Conservation (phyloP, 2,329 filamentous ascomycete genomes). For the Stylonectria norvegica region DNA sequence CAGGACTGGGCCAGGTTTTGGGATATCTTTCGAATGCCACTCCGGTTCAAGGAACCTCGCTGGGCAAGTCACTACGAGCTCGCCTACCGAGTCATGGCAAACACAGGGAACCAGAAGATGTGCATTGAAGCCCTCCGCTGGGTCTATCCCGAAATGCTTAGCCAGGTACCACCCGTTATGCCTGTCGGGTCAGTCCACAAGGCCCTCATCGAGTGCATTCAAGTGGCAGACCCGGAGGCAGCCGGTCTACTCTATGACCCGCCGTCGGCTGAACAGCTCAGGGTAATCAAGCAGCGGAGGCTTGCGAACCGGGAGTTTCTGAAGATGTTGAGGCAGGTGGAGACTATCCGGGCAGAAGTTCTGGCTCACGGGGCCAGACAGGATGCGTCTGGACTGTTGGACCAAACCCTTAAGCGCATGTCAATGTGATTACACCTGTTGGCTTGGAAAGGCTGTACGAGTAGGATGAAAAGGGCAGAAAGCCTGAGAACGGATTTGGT, state of each 20-base stretch:
- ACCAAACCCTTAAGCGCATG: background rate
- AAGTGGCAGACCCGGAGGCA: constrained; percentile 51
- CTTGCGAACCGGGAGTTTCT: constrained; percentile 33
- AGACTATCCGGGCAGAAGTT: constrained; percentile 19
- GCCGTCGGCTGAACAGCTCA: constrained; percentile 4
- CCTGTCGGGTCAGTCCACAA: constrained; percentile 42
- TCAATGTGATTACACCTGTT: background rate
- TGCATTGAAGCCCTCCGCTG: constrained; percentile 49
- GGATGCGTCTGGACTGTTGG: constrained; percentile 1
- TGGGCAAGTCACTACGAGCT: constrained; percentile 53
- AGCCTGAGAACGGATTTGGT: background rate
- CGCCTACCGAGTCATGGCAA: constrained; percentile 49
- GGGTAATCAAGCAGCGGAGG: constrained; percentile 16
- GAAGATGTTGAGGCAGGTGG: constrained; percentile 31
- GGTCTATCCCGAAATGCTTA: constrained; percentile 57
- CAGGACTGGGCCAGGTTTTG: constrained; percentile 56
- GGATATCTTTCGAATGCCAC: constrained; percentile 55
- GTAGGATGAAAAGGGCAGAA: background rate
- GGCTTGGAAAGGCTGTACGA: background rate
- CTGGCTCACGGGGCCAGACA: constrained; percentile 10
- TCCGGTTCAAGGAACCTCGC: constrained; percentile 47
- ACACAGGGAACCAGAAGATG: constrained; percentile 38
- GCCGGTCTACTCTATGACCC: constrained; percentile 28
- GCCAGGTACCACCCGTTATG: constrained; percentile 49
- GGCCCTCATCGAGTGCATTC: constrained; percentile 53